Evolutionary conservation across 2,329 filamentous ascomycete genomes (phyloP).

Genomic region (Rachicladosporium sp.): DNA sequence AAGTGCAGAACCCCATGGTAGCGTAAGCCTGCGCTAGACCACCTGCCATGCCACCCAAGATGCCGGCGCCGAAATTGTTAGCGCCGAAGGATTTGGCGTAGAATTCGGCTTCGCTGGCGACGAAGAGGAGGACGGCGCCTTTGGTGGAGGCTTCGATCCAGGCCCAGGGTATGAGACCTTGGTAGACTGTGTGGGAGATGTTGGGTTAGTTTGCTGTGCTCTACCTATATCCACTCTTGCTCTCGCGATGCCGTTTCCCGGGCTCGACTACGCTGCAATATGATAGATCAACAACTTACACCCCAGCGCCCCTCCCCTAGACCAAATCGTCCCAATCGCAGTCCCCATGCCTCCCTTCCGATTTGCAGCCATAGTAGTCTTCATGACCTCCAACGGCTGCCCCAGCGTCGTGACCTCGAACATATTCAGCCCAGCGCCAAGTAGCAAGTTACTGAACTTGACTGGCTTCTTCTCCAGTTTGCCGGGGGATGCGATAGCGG

Average conservation of each 20-base stretch:
- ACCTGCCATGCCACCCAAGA: constrained; percentile 80
- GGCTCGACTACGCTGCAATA: too few relatives aligned
- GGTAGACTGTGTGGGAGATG: constrained; percentile 60
- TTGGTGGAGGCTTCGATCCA: constrained; percentile 99
- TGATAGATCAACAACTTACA: constrained; percentile 50
- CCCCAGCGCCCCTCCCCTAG: constrained; percentile 81
- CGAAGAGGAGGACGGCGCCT: constrained; percentile 96
- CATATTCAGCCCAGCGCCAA: constrained; percentile 88
- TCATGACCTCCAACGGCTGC: constrained; percentile 90
- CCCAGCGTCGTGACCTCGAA: constrained; percentile 71
- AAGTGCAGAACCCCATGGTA: constrained; percentile 99
- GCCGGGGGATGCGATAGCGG: constrained; percentile 30
- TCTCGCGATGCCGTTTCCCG: background rate
- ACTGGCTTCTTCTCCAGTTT: constrained; percentile 95
- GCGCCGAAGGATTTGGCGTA: constrained; percentile 70
- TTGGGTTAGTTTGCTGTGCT: constrained; percentile 1
- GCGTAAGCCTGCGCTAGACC: constrained; percentile 97
- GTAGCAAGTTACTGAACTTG: constrained; percentile 98
- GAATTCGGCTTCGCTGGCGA: constrained; percentile 95
- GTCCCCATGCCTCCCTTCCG: constrained; percentile 73
- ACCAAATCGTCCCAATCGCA: constrained; percentile 80
- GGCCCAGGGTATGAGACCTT: constrained; percentile 98
- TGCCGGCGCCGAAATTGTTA: constrained; percentile 76
- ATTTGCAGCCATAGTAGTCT: constrained; percentile 99
- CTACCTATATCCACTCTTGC: constrained; percentile 25